Conservation (phyloP, 345 rosid species). For the Carallia pectinifolia region DNA sequence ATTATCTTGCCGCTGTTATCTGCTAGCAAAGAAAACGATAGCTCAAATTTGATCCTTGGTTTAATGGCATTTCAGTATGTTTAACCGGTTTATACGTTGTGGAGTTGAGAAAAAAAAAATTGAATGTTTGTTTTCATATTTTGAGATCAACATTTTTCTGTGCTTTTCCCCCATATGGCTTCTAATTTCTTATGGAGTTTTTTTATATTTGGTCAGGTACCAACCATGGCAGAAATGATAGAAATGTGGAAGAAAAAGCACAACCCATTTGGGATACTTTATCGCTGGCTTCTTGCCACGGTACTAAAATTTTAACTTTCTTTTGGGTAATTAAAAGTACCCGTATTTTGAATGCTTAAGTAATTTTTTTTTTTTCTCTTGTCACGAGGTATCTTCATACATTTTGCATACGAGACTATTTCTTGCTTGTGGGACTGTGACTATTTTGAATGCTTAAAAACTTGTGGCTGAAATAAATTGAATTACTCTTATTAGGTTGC, state of each 20-base stretch:
- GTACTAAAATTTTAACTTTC: constrained; percentile 27
- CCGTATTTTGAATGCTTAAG: background rate
- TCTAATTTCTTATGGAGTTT: constrained; percentile 7
- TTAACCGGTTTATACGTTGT: background rate
- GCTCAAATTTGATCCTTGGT: background rate
- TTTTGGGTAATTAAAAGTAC: background rate
- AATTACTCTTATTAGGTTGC: constrained; percentile 55
- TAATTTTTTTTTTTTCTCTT: no score
- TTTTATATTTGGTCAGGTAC: constrained; percentile 55
- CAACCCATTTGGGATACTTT: constrained; percentile 79
- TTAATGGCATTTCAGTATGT: background rate
- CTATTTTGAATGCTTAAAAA: background rate
- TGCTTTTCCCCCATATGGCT: background rate
- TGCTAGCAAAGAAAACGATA: background rate
- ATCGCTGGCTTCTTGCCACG: constrained; percentile 97
- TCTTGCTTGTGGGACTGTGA: no score
- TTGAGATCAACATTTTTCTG: background rate
- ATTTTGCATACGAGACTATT: no score
- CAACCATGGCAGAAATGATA: constrained; percentile 81
- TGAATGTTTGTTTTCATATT: background rate
- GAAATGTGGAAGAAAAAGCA: constrained; percentile 91
- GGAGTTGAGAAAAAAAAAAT: background rate
- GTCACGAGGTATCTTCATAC: no score
- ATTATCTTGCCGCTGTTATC: background rate
- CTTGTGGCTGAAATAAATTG: background rate